Base-by-base conservation (phyloP, 306 rosid species). In the Lathyrus oleraceus region DNA sequence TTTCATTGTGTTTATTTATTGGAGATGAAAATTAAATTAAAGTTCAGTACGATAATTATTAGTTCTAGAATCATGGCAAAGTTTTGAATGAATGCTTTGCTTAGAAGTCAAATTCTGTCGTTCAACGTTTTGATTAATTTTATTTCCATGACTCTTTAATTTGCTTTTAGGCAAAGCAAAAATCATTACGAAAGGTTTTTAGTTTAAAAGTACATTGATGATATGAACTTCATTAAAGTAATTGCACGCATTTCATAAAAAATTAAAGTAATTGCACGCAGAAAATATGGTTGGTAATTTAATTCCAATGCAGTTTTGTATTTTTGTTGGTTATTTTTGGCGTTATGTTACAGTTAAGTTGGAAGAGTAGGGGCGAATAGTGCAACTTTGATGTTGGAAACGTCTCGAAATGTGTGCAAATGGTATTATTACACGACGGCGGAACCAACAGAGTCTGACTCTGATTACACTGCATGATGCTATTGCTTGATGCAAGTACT, bases 41-140 rank as follows among this genome's bases (percentile, higher is more conserved):
- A 35, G 8, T 35, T 35, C 0, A 1, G 10, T 35, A 8, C 7
- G 6, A 32, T 32, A 5, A 32, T 6, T 32, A 32, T 6, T 32
- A 32, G 8, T 32, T 32, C 36, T 32, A 35, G 39, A 35, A 7
- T 35, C 39, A 35, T 35, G 39, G 39, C 39, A 35, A 35, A 35
- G 39, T 35, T 7, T 7, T 35, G 2, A 6, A 35, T 35, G 39
- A 35, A 35, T 35, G 19, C 8, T n/a, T 0, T 47, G 6, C 6
- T 17, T 49, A 61, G 78, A 77, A 83, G 81, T 75, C 84, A 79
- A 79, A 62, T 71, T 79, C 71, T n/a, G 75, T 61, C 19, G 72
- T 70, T 75, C 67, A 44, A 67, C 15, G 8, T 56, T 76, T 58
- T 71, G 56, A 40, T 49, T 21, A n/a, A 0, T 76, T 61, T 43